Evolutionary conservation across 2,329 filamentous ascomycete genomes (phyloP).

Genomic region (Botrytis paeoniae): DNA sequence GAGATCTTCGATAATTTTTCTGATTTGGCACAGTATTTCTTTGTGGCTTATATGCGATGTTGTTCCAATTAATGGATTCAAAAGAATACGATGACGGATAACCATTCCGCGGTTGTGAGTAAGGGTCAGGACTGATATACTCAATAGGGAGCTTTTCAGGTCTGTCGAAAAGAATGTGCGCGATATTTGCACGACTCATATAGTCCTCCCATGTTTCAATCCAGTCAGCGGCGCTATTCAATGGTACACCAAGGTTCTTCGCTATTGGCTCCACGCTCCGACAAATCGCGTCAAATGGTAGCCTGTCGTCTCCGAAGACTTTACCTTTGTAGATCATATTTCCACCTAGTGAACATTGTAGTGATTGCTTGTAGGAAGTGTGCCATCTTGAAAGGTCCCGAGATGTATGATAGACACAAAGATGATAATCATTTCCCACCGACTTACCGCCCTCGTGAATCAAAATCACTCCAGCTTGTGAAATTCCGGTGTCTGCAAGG

Average conservation of each 20-base stretch:
- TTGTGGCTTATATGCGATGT: not conserved
- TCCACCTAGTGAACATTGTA: not conserved
- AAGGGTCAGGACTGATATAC: not conserved
- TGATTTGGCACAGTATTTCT: not conserved
- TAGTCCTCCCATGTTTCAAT: constrained; percentile 4
- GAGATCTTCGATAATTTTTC: not conserved
- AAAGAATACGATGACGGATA: not conserved
- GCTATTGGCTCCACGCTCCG: not conserved
- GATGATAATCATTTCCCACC: not conserved
- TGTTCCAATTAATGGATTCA: not conserved
- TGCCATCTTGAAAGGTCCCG: not conserved
- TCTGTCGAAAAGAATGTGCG: constrained; percentile 11
- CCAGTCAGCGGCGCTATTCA: not conserved
- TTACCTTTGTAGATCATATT: constrained; percentile 13
- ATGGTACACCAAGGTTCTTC: not conserved
- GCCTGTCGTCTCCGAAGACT: not conserved
- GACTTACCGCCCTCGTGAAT: not conserved
- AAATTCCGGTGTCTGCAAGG: not conserved
- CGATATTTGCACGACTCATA: constrained; percentile 1
- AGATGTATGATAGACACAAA: not conserved
- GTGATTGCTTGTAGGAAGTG: not conserved
- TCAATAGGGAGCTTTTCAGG: not conserved
- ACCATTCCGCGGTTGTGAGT: not conserved
- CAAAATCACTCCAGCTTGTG: not conserved
- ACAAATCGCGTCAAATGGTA: constrained; percentile 5